Evolutionary conservation across 108 stramenopile species (phyloP).

Genomic region (Epithemia pelagica): DNA sequence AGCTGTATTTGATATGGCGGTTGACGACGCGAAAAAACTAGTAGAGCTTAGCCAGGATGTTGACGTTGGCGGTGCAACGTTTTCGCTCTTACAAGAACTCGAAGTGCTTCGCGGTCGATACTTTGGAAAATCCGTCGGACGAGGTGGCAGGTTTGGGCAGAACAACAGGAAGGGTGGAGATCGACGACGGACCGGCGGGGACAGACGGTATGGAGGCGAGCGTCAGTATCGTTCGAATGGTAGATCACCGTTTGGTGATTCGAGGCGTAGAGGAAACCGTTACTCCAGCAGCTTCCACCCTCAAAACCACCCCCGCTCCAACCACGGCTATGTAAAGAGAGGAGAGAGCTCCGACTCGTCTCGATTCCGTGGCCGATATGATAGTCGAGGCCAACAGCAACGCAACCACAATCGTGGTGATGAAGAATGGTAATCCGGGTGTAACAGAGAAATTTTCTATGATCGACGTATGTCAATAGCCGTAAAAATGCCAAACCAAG

Average conservation of each 20-base stretch:
- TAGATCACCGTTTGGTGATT: not conserved
- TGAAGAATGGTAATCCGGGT: not conserved
- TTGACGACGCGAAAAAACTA: conserved; percentile 77
- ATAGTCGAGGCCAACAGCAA: not conserved
- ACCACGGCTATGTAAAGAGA: not conserved
- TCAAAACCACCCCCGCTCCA: not conserved
- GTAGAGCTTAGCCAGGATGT: conserved; percentile 71
- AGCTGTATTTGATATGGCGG: conserved; percentile 81
- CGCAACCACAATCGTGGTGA: not conserved
- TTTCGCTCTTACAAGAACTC: conserved; percentile 61
- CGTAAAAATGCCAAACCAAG: too few species aligned
- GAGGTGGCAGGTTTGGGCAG: not conserved
- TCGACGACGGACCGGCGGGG: not conserved
- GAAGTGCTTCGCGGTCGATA: conserved; percentile 67
- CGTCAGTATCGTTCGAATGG: not conserved
- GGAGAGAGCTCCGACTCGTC: not conserved
- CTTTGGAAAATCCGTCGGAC: conserved; percentile 36
- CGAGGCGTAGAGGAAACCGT: not conserved
- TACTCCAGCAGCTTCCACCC: not conserved
- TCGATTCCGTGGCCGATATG: not conserved
- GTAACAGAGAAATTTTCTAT: too few species aligned
- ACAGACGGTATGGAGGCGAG: not conserved
- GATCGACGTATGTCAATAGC: too few species aligned
- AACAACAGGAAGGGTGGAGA: not conserved
- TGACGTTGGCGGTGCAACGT: conserved; percentile 65